Base-by-base conservation (phyloP, 2,329 filamentous ascomycete species). In the Monosporascus sp. region DNA sequence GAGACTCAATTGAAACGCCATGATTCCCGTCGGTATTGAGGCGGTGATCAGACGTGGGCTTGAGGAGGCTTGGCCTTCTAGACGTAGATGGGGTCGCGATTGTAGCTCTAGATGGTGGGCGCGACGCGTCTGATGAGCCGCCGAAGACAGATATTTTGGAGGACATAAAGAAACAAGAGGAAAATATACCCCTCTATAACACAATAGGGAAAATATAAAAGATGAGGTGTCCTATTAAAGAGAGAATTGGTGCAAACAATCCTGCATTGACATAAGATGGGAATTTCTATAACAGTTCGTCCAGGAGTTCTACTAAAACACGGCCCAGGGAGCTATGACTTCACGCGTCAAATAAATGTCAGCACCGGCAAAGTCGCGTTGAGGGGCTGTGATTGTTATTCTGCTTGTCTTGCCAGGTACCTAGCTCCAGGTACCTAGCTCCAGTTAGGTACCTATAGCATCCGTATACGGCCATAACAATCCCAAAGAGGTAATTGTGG, bases 61-160 rank as follows among this genome's bases (percentile, higher is more conserved):
- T 75, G 59, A 74, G 67, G 60, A 74, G 71, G 59, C 70, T 43
- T 43, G 40, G 40, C 19, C 40, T 43, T 20, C 40, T 46, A 26
- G 43, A 14, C 24, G 43, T 31, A 24, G 2, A 35, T 46, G 43
- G 43, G 20, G 41, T 44, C 11, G 41, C 22, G n/a, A 14, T 44
- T 19, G 11, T 26, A 22, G 43, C 70, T 52, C 70, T 48, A 16
- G 58, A 72, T 56, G 58, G 63, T 55, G 70, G 72, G 72, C 75
- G 78, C 74, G 78, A 77, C 78, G 77, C 77, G 76, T 77, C 73
- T 61, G 70, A 62, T 60, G 63, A 61, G 58, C 59, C 45, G 46
- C 52, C 37, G 19, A 11, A 8, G n/a, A 40, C 11, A 14, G 22
- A 24, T 17, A 27, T 46, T 60, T 55, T 56, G 47, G 60, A 64